phyloP scores from a whole-genome alignment of 139 green algal genomes.

The Edaphochlamys debaryana region DNA sequence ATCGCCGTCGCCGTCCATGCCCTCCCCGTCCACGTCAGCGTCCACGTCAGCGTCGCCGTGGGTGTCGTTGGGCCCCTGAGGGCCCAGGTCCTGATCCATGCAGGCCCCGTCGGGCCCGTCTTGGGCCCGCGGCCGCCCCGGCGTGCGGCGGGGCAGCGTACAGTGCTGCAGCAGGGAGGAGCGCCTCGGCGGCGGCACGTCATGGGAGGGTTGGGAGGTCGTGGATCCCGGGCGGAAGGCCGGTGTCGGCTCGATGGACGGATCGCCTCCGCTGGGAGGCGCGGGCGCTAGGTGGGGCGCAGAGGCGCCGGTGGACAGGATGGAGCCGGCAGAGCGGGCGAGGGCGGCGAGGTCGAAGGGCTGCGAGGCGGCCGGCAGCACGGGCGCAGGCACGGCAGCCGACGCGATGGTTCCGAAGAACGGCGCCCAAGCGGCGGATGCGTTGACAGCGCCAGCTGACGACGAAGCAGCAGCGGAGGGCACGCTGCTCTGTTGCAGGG shows the following conservation, averaged over 20 bases:
- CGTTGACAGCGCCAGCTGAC: too few relatives aligned
- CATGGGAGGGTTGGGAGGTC: background rate
- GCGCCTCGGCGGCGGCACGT: too few relatives aligned
- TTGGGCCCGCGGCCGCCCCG: background rate
- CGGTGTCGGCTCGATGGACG: background rate
- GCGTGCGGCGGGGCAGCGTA: background rate
- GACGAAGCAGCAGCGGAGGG: background rate
- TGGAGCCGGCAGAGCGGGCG: background rate
- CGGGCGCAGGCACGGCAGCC: background rate
- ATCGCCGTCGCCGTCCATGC: background rate
- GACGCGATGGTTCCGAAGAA: background rate
- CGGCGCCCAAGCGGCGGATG: background rate
- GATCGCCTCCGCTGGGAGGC: background rate
- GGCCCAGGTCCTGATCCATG: too few relatives aligned
- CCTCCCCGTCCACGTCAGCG: background rate
- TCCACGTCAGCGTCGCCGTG: background rate
- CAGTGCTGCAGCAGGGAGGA: background rate
- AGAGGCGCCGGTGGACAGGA: too few relatives aligned
- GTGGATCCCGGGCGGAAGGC: background rate
- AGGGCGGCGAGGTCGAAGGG: slow-evolving; percentile 5
- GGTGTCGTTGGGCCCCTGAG: too few relatives aligned
- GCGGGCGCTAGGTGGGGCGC: background rate
- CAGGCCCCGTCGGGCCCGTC: too few relatives aligned
- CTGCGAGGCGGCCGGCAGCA: background rate
- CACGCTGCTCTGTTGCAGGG: too few relatives aligned